These are phyloP conservation scores for Mollisia scopiformis DNA, from an alignment of 2,329 filamentous ascomycete species.

Conservation along the genomic window DNA sequence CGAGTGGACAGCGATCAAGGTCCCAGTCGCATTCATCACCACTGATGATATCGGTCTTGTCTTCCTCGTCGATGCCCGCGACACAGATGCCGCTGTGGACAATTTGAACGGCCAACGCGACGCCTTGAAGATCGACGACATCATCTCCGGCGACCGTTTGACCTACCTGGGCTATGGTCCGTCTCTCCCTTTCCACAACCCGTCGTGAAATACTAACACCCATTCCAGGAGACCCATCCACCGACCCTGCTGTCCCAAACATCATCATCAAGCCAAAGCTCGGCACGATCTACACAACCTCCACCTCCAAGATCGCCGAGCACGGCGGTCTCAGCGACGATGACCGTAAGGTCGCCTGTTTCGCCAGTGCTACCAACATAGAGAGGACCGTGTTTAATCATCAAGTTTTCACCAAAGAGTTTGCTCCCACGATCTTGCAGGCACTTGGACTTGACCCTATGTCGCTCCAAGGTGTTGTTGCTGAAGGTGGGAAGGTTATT, in stretches of 20 bases:
- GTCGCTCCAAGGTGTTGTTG: conserved; percentile 16
- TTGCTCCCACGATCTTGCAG: conserved; percentile 32
- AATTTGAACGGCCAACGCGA: conserved; percentile 27
- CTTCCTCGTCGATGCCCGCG: conserved; percentile 29
- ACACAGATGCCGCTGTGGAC: conserved; percentile 26
- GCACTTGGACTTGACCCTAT: conserved; percentile 34
- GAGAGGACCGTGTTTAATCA: conserved; percentile 18
- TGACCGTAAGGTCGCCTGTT: conserved; percentile 33
- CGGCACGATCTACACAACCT: conserved; percentile 35
- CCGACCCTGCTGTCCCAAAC: conserved; percentile 35
- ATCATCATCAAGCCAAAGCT: conserved; percentile 33
- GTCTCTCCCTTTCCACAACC: neutral
- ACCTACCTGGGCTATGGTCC: conserved; percentile 27
- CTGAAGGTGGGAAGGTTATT: conserved; percentile 9
- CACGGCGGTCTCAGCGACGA: conserved; percentile 35
- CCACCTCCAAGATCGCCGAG: conserved; percentile 32
- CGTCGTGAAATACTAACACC: neutral
- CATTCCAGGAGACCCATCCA: conserved; percentile 26
- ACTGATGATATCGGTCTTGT: conserved; percentile 36
- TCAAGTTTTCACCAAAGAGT: conserved; percentile 25
- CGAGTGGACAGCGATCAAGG: conserved; percentile 15
- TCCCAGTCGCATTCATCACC: conserved; percentile 18
- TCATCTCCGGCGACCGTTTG: conserved; percentile 30
- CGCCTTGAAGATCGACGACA: conserved; percentile 26
- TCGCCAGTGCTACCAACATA: conserved; percentile 27